These are phyloP conservation scores for Fusarium drepaniforme DNA, from an alignment of 2,329 filamentous ascomycete species.

Conservation along the genomic window DNA sequence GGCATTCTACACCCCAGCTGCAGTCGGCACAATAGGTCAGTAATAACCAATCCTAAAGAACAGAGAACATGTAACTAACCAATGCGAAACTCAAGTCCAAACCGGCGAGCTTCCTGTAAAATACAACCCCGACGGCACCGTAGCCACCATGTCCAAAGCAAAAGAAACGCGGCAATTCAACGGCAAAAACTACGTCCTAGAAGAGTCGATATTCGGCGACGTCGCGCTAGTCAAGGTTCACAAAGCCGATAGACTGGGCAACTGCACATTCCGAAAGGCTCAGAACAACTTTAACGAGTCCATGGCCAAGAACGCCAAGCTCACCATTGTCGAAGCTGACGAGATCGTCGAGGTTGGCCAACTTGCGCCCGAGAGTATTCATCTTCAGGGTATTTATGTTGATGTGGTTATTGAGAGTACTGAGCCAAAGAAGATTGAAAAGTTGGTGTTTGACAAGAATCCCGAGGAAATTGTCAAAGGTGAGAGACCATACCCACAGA, in stretches of 20 bases:
- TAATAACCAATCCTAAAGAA: not conserved
- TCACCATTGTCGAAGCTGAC: constrained; percentile 91
- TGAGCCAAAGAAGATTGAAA: constrained; percentile 83
- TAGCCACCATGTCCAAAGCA: constrained; percentile 76
- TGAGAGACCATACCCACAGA: not conserved
- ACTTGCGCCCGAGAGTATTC: constrained; percentile 83
- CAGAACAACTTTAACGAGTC: constrained; percentile 93
- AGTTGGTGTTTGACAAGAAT: constrained; percentile 80
- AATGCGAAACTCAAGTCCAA: constrained; percentile 66
- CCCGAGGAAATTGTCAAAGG: constrained; percentile 50
- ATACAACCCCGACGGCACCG: constrained; percentile 80
- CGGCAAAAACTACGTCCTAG: constrained; percentile 88
- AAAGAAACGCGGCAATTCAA: constrained; percentile 91
- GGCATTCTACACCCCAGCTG: constrained; percentile 91
- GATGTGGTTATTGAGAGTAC: constrained; percentile 86
- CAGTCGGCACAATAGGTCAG: constrained; percentile 76
- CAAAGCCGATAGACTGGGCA: constrained; percentile 90
- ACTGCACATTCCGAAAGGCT: constrained; percentile 86
- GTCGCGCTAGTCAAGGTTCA: constrained; percentile 93
- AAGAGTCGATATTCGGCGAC: constrained; percentile 87
- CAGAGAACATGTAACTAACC: not conserved
- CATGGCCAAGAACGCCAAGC: constrained; percentile 89
- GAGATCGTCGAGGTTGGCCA: constrained; percentile 89
- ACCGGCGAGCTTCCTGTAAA: constrained; percentile 85
- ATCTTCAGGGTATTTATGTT: constrained; percentile 90